Percentiles rank a stretch among this genome's conserved stretches.
These are phyloP conservation scores for Craterostigma plantagineum DNA, from an alignment of 257 asterid genomes.

Conservation along the genomic window DNA sequence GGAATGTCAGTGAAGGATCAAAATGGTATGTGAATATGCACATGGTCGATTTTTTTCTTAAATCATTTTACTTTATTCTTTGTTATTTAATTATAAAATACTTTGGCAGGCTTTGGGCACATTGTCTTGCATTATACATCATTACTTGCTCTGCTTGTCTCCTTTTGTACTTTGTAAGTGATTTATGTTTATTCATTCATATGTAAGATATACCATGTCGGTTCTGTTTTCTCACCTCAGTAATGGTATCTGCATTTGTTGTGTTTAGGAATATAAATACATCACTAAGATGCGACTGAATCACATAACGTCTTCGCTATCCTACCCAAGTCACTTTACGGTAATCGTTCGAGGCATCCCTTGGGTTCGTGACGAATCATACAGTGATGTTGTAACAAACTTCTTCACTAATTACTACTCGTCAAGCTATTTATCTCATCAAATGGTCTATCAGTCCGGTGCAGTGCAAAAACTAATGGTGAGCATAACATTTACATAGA, in stretches of 20 bases:
- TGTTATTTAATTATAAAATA: conserved; percentile 3
- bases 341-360: conserved; percentile 92
- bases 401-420: conserved; percentile 70
- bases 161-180: conserved; percentile 80
- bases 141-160: conserved; percentile 50
- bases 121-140: conserved; percentile 66
- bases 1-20: conserved; percentile 57
- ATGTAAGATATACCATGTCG: conserved; percentile 1
- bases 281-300: conserved; percentile 59
- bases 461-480: conserved; percentile 83
- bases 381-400: conserved; percentile 37
- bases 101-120: conserved; percentile 83
- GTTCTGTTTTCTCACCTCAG: conserved; percentile 5
- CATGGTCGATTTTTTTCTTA: conserved; percentile 1
- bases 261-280: conserved; percentile 60
- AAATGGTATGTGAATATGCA: conserved; percentile 36
- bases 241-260: conserved; percentile 8
- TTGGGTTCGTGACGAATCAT: conserved; percentile 52
- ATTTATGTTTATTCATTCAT: conserved; percentile 4
- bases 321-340: conserved; percentile 64
- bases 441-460: conserved; percentile 71
- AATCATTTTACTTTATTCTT: not conserved
- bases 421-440: conserved; percentile 81
- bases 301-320: conserved; percentile 42
- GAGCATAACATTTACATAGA: conserved; percentile 12